phyloP scores from a whole-genome alignment of 2,329 filamentous ascomycete species.

The Fonsecaea multimorphosa region DNA sequence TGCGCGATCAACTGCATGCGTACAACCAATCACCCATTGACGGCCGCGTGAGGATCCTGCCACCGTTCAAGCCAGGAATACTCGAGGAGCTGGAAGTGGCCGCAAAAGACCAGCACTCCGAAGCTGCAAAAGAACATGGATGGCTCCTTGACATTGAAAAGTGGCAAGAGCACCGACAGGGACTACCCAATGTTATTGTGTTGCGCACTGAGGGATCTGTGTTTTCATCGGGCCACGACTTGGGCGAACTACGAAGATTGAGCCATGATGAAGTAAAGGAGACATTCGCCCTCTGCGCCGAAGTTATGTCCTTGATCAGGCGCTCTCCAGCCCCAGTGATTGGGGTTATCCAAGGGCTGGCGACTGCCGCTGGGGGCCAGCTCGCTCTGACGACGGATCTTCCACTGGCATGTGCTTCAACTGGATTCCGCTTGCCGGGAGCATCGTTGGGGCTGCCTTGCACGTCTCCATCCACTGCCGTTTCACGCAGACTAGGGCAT shows the following conservation, averaged over 20 bases:
- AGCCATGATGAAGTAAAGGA: constrained; percentile 39
- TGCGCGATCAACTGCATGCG: constrained; percentile 35
- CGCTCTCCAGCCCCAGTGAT: constrained; percentile 38
- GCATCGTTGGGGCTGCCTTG: constrained; percentile 38
- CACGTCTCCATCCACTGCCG: constrained; percentile 37
- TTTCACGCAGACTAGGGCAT: constrained; percentile 34
- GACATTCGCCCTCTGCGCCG: constrained; percentile 39
- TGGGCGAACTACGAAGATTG: constrained; percentile 34
- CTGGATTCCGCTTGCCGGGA: constrained; percentile 38
- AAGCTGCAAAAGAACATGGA: constrained; percentile 30
- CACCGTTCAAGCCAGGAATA: constrained; percentile 36
- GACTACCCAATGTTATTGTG: constrained; percentile 38
- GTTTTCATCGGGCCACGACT: constrained; percentile 39
- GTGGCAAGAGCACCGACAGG: constrained; percentile 36
- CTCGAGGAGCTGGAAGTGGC: constrained; percentile 35
- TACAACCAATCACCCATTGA: constrained; percentile 38
- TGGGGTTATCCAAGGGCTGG: constrained; percentile 38
- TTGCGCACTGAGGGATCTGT: constrained; percentile 38
- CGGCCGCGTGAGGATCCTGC: constrained; percentile 34
- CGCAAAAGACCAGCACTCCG: constrained; percentile 17
- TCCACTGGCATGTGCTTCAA: constrained; percentile 33
- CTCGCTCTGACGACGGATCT: constrained; percentile 38
- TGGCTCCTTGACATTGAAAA: constrained; percentile 36
- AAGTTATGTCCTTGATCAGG: constrained; percentile 39
- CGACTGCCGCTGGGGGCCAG: constrained; percentile 38